phyloP scores from a whole-genome alignment of 2,329 filamentous ascomycete species.

The Knoxdaviesia capensis region DNA sequence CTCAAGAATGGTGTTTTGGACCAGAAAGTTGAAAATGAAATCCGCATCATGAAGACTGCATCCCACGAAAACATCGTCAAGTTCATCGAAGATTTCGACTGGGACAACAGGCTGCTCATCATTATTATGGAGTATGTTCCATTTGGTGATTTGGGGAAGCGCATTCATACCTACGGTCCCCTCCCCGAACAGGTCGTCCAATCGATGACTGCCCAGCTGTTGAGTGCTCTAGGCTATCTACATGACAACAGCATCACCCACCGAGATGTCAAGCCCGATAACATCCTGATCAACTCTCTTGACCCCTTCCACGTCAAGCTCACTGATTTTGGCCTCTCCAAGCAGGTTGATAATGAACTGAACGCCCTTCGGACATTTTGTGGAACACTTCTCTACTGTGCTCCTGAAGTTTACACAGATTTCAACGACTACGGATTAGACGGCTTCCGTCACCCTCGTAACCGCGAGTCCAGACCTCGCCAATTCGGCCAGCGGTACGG shows the following conservation, averaged over 20 bases:
- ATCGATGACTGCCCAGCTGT: slow-evolving; percentile 52
- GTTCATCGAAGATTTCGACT: slow-evolving; percentile 76
- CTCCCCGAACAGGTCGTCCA: slow-evolving; percentile 52
- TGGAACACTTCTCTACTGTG: slow-evolving; percentile 86
- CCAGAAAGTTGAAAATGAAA: slow-evolving; percentile 87
- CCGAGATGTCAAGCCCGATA: slow-evolving; percentile 97
- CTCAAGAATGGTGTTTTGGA: slow-evolving; percentile 84
- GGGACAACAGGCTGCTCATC: slow-evolving; percentile 67
- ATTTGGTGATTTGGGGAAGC: slow-evolving; percentile 62
- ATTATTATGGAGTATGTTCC: slow-evolving; percentile 92
- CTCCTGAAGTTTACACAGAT: slow-evolving; percentile 82
- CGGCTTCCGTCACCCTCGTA: slow-evolving; percentile 39
- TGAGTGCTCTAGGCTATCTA: slow-evolving; percentile 69
- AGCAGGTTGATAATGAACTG: slow-evolving; percentile 75
- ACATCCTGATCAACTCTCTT: slow-evolving; percentile 63
- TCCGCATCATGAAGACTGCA: slow-evolving; percentile 67
- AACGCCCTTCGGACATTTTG: slow-evolving; percentile 94
- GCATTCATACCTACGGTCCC: slow-evolving; percentile 38
- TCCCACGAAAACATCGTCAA: slow-evolving; percentile 61
- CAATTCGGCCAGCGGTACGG: slow-evolving; percentile 49
- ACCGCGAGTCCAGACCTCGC: slow-evolving; percentile 12
- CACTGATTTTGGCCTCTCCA: slow-evolving; percentile 91
- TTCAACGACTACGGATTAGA: slow-evolving; percentile 48
- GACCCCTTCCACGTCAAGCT: slow-evolving; percentile 70
- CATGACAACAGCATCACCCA: slow-evolving; percentile 83